A percentile compares a stretch with the other conserved stretches of the same genome.
Conservation (phyloP, 495 filamentous ascomycete genomes). For the Mycothermus thermophilus region DNA sequence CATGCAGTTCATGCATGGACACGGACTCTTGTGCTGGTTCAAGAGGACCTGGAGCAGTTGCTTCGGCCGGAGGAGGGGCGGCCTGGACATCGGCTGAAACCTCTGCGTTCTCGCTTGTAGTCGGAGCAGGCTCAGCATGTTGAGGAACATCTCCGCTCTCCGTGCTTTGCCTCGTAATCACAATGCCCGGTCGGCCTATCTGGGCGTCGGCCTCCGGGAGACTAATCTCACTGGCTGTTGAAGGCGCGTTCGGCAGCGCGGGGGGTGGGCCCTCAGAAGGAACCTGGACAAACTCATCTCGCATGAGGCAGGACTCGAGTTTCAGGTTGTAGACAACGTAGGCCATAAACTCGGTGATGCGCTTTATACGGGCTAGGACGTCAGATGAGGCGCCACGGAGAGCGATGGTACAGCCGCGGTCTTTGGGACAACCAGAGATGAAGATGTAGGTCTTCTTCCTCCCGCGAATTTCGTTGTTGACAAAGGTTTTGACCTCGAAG, state of each 20-base stretch:
- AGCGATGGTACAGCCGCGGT: slow-evolving; percentile 91
- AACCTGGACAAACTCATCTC: slow-evolving; percentile 85
- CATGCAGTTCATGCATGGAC: slow-evolving; percentile 33
- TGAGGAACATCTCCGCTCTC: slow-evolving; percentile 12
- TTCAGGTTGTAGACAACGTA: slow-evolving; percentile 98
- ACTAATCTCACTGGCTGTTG: no score
- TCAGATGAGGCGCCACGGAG: slow-evolving; percentile 66
- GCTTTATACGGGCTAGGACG: slow-evolving; percentile 65
- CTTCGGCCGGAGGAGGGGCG: neutral
- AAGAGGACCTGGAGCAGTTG: no score
- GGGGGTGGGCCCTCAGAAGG: no score
- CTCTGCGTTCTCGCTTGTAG: slow-evolving; percentile 1
- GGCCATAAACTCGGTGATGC: slow-evolving; percentile 95
- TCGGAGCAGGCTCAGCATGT: neutral
- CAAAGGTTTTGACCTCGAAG: slow-evolving; percentile 91
- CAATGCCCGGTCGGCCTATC: no score
- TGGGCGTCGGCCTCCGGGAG: no score
- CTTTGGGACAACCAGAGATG: slow-evolving; percentile 80
- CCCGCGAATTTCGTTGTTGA: slow-evolving; percentile 55
- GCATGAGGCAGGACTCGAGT: slow-evolving; percentile 89
- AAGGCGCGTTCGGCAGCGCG: no score
- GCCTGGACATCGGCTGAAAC: slow-evolving; percentile 2
- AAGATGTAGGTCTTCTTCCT: slow-evolving; percentile 92
- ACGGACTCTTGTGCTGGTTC: slow-evolving; percentile 21
- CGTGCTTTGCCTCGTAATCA: slow-evolving; percentile 13